Evolutionary conservation across 164 flowering plant species (phyloP).

Genomic region (Santalum album): DNA sequence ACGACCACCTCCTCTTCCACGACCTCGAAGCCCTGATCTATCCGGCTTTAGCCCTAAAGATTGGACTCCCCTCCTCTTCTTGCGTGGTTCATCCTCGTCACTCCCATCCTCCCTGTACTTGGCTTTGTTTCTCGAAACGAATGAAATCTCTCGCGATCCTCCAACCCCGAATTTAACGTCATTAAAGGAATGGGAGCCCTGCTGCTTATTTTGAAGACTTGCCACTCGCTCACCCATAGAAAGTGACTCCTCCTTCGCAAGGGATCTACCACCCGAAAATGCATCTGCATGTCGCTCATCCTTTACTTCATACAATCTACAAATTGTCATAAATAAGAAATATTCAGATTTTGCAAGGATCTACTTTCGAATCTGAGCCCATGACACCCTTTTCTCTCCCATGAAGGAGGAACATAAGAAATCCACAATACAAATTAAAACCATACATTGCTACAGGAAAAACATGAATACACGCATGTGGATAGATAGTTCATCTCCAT

Average conservation of each 20-base stretch:
- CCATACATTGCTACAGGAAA: too few species aligned
- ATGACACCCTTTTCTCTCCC: too few species aligned
- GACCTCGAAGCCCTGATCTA: slow-evolving; percentile 33
- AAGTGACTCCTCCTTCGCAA: slow-evolving; percentile 71
- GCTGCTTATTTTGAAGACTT: slow-evolving; percentile 31
- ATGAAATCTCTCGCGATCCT: slow-evolving; percentile 87
- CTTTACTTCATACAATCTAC: slow-evolving; percentile 79
- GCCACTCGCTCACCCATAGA: slow-evolving; percentile 76
- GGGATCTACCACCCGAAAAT: slow-evolving; percentile 44
- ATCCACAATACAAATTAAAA: too few species aligned
- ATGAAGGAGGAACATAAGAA: too few species aligned
- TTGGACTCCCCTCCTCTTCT: slow-evolving; percentile 70
- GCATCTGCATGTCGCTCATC: slow-evolving; percentile 92
- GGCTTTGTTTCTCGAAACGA: slow-evolving; percentile 46
- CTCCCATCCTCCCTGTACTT: slow-evolving; percentile 51
- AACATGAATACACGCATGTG: too few species aligned
- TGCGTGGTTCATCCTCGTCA: slow-evolving; percentile 24
- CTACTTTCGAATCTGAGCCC: too few species aligned
- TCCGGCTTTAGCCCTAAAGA: slow-evolving; percentile 56
- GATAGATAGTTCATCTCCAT: too few species aligned
- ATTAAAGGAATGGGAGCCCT: slow-evolving; percentile 13
- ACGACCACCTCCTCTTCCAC: slow-evolving; percentile 29
- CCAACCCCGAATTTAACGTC: slow-evolving; percentile 69
- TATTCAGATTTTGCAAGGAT: background rate
- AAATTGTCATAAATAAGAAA: background rate